Base-by-base conservation (phyloP, 495 filamentous ascomycete species). In the Aspergillus kassunensis region DNA sequence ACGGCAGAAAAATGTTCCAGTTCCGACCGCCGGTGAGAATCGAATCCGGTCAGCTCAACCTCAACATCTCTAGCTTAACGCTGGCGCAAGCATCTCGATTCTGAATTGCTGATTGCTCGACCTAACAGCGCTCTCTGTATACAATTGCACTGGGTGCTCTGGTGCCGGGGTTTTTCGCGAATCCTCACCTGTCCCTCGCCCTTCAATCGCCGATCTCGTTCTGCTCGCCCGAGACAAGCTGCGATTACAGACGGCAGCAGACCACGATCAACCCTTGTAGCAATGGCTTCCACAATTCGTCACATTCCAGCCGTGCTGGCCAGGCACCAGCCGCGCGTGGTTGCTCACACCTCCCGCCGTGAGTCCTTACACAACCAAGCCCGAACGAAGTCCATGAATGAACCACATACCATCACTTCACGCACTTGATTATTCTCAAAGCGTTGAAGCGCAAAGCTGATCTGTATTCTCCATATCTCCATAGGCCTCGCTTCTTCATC, bases 1-100 rank as follows among this genome's bases (percentile, higher is more conserved):
- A 60, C 71, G 71, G 69, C 69, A 71, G 67, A 74, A 74, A 74
- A 74, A 74, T 71, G 60, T 72, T 72, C 69, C 71, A 61, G 66
- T 66, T 68, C 69, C 62, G 29, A 69, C 64, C 56, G 61, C 69
- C 71, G 69, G 71, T 71, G 71, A 71, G 66, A 63, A 63, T 67
- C 67, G 34, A 35, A 44, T 52, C 30, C 10, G 40, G 30, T 63
- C 68, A 69, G 69, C 24, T 27, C 69, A 57, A 58, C 67, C 66
- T 72, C 70, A 72, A 72, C 70, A 55, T 62, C 58, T 57, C 62
- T 53, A 40, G 53, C 42, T 44, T 45, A 35, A 39, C 51, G 31
- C 52, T 35, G 50, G 40, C 34, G 42, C 34, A 31, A 39, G 33
- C 51, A 46, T 40, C 41, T 13, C 33, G 30, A 27, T 39, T 13